phyloP scores from a whole-genome alignment of 495 filamentous ascomycete species.

The Daldinia childiae region DNA sequence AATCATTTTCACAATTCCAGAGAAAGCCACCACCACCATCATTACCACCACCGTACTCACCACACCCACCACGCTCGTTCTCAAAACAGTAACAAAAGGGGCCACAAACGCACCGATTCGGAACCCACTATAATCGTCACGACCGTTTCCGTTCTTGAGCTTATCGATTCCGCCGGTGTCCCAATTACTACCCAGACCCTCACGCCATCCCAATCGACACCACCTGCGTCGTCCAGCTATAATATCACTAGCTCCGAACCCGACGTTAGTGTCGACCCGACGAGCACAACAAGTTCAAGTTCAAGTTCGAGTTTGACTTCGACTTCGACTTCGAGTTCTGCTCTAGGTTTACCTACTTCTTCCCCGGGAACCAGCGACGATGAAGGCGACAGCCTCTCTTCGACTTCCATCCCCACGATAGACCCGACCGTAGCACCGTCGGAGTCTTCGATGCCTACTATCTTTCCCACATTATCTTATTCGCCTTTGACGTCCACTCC shows the following conservation, averaged over 20 bases:
- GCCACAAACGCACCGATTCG: slow-evolving; percentile 43
- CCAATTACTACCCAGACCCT: slow-evolving; percentile 52
- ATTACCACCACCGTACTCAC: slow-evolving; percentile 43
- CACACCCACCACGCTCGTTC: slow-evolving; percentile 51
- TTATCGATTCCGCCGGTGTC: slow-evolving; percentile 58
- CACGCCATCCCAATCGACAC: slow-evolving; percentile 34
- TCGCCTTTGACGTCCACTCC: slow-evolving; percentile 59
- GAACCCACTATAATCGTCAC: slow-evolving; percentile 54
- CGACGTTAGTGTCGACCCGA: slow-evolving; percentile 17
- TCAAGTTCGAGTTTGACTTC: neutral
- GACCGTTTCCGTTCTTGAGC: slow-evolving; percentile 60
- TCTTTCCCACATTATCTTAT: slow-evolving; percentile 48
- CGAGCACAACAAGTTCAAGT: slow-evolving; percentile 9
- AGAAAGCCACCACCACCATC: slow-evolving; percentile 47
- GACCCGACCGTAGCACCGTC: slow-evolving; percentile 47
- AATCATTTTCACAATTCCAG: slow-evolving; percentile 46
- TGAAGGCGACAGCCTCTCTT: slow-evolving; percentile 36
- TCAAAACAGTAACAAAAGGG: slow-evolving; percentile 43
- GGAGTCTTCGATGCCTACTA: slow-evolving; percentile 50
- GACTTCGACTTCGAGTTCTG: slow-evolving; percentile 6
- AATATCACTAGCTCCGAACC: slow-evolving; percentile 11
- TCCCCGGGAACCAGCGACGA: slow-evolving; percentile 31
- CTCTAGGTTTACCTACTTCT: slow-evolving; percentile 18
- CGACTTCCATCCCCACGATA: slow-evolving; percentile 40
- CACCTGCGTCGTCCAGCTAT: slow-evolving; percentile 12